Conservation (phyloP, 768 basidiomycete species). For the Boletus rubescentipes region DNA sequence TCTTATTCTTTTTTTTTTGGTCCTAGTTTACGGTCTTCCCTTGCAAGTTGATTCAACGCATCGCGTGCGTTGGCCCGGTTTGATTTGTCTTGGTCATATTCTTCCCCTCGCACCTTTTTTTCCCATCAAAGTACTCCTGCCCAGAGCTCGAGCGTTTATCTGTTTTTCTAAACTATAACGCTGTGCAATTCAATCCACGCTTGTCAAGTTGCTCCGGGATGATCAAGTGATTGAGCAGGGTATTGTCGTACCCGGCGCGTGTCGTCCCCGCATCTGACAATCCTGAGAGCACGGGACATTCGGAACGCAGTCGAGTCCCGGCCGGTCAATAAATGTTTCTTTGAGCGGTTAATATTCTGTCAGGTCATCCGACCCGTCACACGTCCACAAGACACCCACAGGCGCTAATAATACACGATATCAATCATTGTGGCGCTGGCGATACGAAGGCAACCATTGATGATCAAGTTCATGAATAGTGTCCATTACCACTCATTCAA, state of each 20-base stretch:
- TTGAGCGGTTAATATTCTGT: too few relatives aligned
- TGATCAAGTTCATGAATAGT: too few relatives aligned
- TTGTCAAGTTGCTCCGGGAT: neutral
- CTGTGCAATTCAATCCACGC: neutral
- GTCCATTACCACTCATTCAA: too few relatives aligned
- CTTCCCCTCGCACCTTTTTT: neutral
- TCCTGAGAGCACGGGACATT: too few relatives aligned
- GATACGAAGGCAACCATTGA: too few relatives aligned
- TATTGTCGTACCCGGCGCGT: too few relatives aligned
- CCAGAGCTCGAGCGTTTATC: slow-evolving; percentile 22
- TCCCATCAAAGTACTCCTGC: slow-evolving; percentile 4
- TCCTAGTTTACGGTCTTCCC: neutral
- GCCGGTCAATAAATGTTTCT: too few relatives aligned
- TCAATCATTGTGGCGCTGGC: neutral
- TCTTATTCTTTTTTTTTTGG: neutral
- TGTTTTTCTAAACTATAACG: slow-evolving; percentile 7
- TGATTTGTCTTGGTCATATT: neutral
- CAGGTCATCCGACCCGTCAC: too few relatives aligned
- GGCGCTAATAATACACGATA: too few relatives aligned
- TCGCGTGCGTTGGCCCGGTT: neutral
- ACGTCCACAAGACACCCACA: too few relatives aligned
- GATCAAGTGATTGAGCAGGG: neutral
- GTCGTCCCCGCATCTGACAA: neutral
- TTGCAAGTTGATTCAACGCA: neutral
- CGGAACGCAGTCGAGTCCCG: too few relatives aligned